phyloP scores from a whole-genome alignment of 805 yeast species.

The Jamesozyma spencerorum region DNA sequence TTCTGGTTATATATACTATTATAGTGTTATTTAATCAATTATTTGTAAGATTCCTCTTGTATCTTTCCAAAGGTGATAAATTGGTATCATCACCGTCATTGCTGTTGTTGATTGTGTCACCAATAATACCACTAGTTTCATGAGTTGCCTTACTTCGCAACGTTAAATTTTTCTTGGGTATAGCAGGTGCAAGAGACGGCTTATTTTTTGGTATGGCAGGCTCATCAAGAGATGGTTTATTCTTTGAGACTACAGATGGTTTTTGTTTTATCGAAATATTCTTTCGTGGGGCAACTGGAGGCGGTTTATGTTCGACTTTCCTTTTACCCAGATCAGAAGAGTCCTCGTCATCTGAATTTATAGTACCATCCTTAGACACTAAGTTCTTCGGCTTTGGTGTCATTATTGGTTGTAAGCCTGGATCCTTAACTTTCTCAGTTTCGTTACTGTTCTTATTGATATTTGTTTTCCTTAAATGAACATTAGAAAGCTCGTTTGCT shows the following conservation, averaged over 20 bases:
- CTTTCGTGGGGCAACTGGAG: constrained; percentile 2
- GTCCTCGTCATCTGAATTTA: too few species aligned
- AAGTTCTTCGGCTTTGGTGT: not conserved
- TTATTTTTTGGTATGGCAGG: constrained; percentile 13
- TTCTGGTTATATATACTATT: too few species aligned
- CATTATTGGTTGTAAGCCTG: not conserved
- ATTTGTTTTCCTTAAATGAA: not conserved
- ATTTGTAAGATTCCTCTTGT: constrained; percentile 1
- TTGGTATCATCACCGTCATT: not conserved
- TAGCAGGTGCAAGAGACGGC: not conserved
- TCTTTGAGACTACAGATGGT: constrained; percentile 16
- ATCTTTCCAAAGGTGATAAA: constrained; percentile 3
- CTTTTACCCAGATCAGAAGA: not conserved
- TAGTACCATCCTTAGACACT: not conserved
- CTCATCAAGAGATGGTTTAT: not conserved
- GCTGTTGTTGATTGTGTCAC: not conserved
- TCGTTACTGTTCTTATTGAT: not conserved
- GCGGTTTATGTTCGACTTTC: not conserved
- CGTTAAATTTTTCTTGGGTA: constrained; percentile 11
- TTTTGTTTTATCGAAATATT: constrained; percentile 2
- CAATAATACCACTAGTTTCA: not conserved
- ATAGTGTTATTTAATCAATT: too few species aligned
- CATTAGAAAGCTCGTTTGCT: not conserved
- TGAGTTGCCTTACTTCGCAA: constrained; percentile 1
- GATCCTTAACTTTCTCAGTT: too few species aligned